Evolutionary conservation across 2,329 filamentous ascomycete species (phyloP).

Genomic region (Claviceps pusilla): DNA sequence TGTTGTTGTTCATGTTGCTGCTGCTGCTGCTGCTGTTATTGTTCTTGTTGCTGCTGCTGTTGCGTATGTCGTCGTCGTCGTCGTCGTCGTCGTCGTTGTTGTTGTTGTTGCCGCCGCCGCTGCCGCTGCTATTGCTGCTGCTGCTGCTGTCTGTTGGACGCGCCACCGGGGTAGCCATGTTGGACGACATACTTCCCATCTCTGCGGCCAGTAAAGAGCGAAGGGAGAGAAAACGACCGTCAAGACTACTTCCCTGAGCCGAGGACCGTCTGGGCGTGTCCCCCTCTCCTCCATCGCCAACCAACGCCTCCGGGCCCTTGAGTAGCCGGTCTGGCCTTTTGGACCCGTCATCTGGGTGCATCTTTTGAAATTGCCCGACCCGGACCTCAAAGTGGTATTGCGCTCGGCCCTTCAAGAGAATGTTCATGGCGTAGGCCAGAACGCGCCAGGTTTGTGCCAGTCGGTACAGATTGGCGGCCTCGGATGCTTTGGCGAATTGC

Average conservation of each 20-base stretch:
- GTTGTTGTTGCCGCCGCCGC: too few species aligned
- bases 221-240: conserved; percentile 17
- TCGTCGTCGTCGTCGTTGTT: too few species aligned
- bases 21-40: too few species aligned
- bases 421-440: conserved; percentile 38
- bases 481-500: conserved; percentile 41
- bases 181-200: conserved; percentile 48
- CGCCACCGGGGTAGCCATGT: conserved; percentile 44
- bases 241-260: conserved; percentile 14
- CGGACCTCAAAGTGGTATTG: conserved; percentile 41
- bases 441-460: conserved; percentile 51
- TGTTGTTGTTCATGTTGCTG: too few species aligned
- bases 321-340: conserved; percentile 13
- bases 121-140: too few species aligned
- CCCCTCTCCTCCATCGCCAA: conserved; percentile 22
- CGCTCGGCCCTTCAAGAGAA: conserved; percentile 39
- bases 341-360: conserved; percentile 14
- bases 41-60: too few species aligned
- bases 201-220: conserved; percentile 39
- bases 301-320: conserved; percentile 13
- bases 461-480: conserved; percentile 40
- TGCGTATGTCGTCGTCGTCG: neutral
- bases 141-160: conserved; percentile 30
- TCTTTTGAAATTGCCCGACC: conserved; percentile 24
- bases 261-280: conserved; percentile 22